Base-by-base conservation (phyloP, 2,329 filamentous ascomycete genomes). In the Xylaria sp. region DNA sequence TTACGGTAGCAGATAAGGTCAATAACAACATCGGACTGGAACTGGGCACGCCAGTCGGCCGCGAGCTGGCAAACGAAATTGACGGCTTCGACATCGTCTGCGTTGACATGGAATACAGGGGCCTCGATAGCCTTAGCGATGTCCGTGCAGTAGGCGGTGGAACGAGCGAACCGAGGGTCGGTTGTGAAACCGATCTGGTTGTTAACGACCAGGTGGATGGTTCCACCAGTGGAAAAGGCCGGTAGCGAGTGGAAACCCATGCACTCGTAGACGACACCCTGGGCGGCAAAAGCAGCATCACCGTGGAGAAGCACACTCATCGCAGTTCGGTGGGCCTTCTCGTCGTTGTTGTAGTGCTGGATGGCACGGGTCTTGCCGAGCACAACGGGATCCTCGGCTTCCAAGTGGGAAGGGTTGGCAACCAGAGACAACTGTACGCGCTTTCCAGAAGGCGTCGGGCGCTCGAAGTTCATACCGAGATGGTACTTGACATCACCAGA, bases 131-230 rank as follows among this genome's bases (percentile, higher is more conserved):
- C 91, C 82, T 99, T 99, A 77, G 94, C 94, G 71, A 99, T 97
- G 75, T 99, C 94, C 49, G 94, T 97, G 80, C 94, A 99, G 85
- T 99, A 99, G 50, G 94, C 90, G 54, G 94, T 99, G 18, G 94
- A 99, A 69, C 94, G 92, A 69, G 94, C 89, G 76, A 96, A 99
- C 72, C 94, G 91, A 67, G 94, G 94, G 73, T 99, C 94, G 19
- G 94, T 99, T 57, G 94, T 99, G 83, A 99, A 99, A 76, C 94
- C 94, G 75, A 99, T 99, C 83, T 99, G 94, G 84, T 99, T 99
- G 86, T 99, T 99, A 69, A 97, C 93, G 61, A 99, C 87, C 66
- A 99, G 83, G 78, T 99, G 94, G 70, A 99, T 90, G 60, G 94
- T 99, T 73, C 94, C 94, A 70, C 94, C 94, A 57, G 94, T 97